Evolutionary conservation across 2,329 filamentous ascomycete species (phyloP), one percentile per base, ranked within the genome.

Genomic region (Colletotrichum gloeosporioides): DNA sequence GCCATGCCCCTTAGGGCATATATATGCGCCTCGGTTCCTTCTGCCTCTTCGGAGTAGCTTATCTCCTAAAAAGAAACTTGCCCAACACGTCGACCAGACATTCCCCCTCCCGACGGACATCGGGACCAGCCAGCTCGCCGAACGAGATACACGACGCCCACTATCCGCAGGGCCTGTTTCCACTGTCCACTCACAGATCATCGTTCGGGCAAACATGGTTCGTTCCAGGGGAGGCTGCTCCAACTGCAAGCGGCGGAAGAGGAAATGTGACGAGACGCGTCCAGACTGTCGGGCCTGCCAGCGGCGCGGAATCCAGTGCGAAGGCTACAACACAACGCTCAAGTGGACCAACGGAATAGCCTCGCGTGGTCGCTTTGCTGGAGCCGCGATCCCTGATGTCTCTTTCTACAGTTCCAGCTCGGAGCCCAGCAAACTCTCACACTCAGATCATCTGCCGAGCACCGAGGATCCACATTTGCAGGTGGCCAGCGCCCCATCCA

Each of bases 211-310:
- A 69, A 39, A 8, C 27, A 78, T 78, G 76, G 74, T 55, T 36
- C 74, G 76, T 22, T 77, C 76, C n/a, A 69, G 76, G 67, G 68
- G 74, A 63, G 76, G 74, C n/a, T 78, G 76, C 62, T 69, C 66
- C 62, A 77, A 78, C 29, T 78, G 76, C 70, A 78, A 77, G 63
- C 74, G 76, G 15, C 66, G 76, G 29, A 78, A 78, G 71, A 66
- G 76, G 16, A 79, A 79, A 65, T 79, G 77, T 22, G 78, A 79
- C 66, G 78, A 79, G 53, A 64, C 64, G 49, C 77, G 76, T 16
- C 77, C 78, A 16, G 73, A 67, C 27, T 79, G 78, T 61, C 71
- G 55, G 29, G 74, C 69, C 29, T 79, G 78, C 15, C 32, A 25
- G 22, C 63, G 64, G 3, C 55, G 74, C 4, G 78, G 78, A 13